Base-by-base conservation (phyloP, 2,329 filamentous ascomycete genomes). In the Paecilomyces sp. region DNA sequence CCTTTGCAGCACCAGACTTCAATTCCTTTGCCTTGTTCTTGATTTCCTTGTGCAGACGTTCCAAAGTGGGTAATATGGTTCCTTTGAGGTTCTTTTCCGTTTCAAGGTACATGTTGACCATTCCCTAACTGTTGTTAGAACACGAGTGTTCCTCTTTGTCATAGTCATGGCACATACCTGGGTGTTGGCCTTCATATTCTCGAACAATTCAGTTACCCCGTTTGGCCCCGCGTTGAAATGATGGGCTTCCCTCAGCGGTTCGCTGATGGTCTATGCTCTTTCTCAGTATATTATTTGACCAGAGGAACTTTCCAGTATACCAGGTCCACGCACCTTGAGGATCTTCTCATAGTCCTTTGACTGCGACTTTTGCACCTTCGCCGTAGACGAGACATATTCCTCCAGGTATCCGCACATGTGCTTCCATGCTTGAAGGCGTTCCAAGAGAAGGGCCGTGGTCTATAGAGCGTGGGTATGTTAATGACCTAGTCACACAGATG, bases 11-110 rank as follows among this genome's bases (percentile, higher is more conserved):
- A 8, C 93, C 92, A 62, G 86, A 83, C 52, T 85, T 83, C 56
- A 99, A 83, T 77, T 97, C 92, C 81, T 97, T 97, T 64, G 85
- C 83, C 81, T 97, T 97, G 79, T 89, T 87, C 83, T 97, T 99
- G 81, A 99, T 94, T 75, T 97, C 94, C 74, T 91, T 88, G 79
- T 97, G 92, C 55, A 99, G 82, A 57, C 92, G 89, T 68, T 95
- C 91, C 71, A 99, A 88, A 64, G 93, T 88, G 41, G 93, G 94
- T 22, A 96, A 82, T 31, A 97, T 89, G 13, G 88, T 87, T 61
- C 87, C 88, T 77, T 93, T 96, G 66, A 99, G 83, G 67, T 87
- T 90, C 81, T 94, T 94, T 68, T 94, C 92, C 5, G 92, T 96
- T 74, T 97, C 93, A 67, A 88, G 79, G 74, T 97, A 93, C 71